phyloP scores from a whole-genome alignment of 768 basidiomycete species.

The Lactarius vividus region DNA sequence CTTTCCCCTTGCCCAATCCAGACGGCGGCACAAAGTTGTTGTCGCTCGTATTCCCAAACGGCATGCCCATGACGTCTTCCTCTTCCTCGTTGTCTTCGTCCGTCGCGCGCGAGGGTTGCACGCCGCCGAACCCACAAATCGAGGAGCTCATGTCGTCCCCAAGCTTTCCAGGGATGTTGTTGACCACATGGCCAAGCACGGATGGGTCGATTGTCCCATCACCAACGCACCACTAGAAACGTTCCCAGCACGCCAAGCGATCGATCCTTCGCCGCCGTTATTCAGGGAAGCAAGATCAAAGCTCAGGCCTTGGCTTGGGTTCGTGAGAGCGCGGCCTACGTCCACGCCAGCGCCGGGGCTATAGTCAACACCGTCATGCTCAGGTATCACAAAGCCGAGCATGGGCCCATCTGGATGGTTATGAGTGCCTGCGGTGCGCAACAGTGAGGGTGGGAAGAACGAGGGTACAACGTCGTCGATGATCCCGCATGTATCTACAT shows the following conservation, averaged over 20 bases:
- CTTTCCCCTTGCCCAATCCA: background rate
- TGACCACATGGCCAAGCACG: too few species aligned
- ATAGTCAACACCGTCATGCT: background rate
- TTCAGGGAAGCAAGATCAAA: background rate
- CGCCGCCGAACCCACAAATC: background rate
- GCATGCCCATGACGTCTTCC: conserved; percentile 3
- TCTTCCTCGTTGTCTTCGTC: conserved; percentile 2
- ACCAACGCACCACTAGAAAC: background rate
- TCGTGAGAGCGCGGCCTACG: background rate
- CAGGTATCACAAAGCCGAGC: conserved; percentile 12
- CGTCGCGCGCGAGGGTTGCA: background rate
- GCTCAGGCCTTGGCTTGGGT: background rate
- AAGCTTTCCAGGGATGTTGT: too few species aligned
- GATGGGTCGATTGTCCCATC: conserved; percentile 26
- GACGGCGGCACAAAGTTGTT: background rate
- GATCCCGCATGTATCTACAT: too few species aligned
- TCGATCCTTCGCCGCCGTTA: background rate
- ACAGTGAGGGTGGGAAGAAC: background rate
- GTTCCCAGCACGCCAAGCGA: background rate
- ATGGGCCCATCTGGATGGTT: conserved; percentile 17
- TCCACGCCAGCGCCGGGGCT: too few species aligned
- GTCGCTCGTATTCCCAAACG: background rate
- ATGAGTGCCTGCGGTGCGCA: conserved; percentile 1
- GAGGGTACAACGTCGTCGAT: background rate
- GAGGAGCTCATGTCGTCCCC: background rate